These are phyloP conservation scores for Fusarium newnesense DNA, from an alignment of 2,329 filamentous ascomycete species.

Conservation along the genomic window DNA sequence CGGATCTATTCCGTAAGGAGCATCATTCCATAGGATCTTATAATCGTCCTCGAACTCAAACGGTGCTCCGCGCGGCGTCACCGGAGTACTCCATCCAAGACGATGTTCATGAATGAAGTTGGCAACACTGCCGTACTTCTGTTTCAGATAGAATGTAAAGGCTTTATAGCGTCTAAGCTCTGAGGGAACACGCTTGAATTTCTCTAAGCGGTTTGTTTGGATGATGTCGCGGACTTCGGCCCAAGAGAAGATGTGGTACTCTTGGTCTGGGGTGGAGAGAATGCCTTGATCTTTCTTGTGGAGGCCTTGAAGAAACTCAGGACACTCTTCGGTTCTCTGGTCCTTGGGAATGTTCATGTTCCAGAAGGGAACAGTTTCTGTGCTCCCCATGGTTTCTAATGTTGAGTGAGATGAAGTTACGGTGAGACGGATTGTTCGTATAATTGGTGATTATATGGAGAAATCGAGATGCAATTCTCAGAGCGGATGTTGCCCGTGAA, in stretches of 20 bases:
- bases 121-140: constrained; percentile 79
- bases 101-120: constrained; percentile 78
- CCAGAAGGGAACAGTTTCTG: constrained; percentile 73
- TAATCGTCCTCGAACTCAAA: constrained; percentile 66
- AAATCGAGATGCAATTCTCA: background rate
- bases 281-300: constrained; percentile 75
- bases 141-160: constrained; percentile 72
- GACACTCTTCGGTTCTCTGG: constrained; percentile 74
- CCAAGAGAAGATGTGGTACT: constrained; percentile 76
- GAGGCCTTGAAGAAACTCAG: constrained; percentile 72
- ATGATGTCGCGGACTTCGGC: constrained; percentile 72
- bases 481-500: background rate
- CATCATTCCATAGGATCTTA: constrained; percentile 88
- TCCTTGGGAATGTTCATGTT: constrained; percentile 78
- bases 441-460: background rate
- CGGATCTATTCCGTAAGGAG: constrained; percentile 87
- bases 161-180: constrained; percentile 81
- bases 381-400: constrained; percentile 50
- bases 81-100: constrained; percentile 71
- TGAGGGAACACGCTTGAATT: constrained; percentile 80
- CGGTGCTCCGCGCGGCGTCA: constrained; percentile 49
- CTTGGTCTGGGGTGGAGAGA: constrained; percentile 74
- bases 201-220: constrained; percentile 73
- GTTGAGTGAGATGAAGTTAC: constrained; percentile 13
- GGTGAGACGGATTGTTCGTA: constrained; percentile 14